Percentiles rank a stretch among this genome's conserved stretches.
Evolutionary conservation across 164 flowering plant species (phyloP).

Genomic region (Nymphaea thermarum): DNA sequence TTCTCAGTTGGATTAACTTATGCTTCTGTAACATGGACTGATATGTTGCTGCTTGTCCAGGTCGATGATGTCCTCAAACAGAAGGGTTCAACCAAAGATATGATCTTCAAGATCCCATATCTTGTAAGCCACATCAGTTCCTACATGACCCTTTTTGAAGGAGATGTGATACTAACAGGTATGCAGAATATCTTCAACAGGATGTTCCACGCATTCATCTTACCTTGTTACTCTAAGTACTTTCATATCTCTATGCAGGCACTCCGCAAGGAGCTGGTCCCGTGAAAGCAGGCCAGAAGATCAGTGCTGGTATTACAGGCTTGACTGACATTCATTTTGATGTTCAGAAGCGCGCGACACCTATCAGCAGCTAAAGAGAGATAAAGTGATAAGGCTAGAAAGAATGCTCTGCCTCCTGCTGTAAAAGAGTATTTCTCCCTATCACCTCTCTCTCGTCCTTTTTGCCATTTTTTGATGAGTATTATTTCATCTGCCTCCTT

Average conservation of each 20-base stretch:
- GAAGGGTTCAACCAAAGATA: slow-evolving; percentile 81
- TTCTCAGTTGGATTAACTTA: neutral
- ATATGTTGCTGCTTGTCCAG: slow-evolving; percentile 19
- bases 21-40: neutral
- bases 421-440: too few relatives aligned
- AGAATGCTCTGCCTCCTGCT: too few relatives aligned
- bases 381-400: too few relatives aligned
- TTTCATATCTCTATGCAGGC: slow-evolving; percentile 30
- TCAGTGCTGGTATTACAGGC: slow-evolving; percentile 88
- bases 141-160: slow-evolving; percentile 88
- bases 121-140: slow-evolving; percentile 95
- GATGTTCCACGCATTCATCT: neutral
- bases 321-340: slow-evolving; percentile 60
- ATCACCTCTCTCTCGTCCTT: too few relatives aligned
- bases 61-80: slow-evolving; percentile 84
- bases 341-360: slow-evolving; percentile 47
- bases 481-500: too few relatives aligned
- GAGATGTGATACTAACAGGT: slow-evolving; percentile 98
- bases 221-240: neutral
- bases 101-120: slow-evolving; percentile 88
- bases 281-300: slow-evolving; percentile 74
- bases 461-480: too few relatives aligned
- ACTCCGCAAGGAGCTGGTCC: slow-evolving; percentile 95
- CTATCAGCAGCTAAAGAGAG: neutral
- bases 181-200: slow-evolving; percentile 2